phyloP scores from a whole-genome alignment of 169 alveolate genomes.

The Plasmodium ovale region DNA sequence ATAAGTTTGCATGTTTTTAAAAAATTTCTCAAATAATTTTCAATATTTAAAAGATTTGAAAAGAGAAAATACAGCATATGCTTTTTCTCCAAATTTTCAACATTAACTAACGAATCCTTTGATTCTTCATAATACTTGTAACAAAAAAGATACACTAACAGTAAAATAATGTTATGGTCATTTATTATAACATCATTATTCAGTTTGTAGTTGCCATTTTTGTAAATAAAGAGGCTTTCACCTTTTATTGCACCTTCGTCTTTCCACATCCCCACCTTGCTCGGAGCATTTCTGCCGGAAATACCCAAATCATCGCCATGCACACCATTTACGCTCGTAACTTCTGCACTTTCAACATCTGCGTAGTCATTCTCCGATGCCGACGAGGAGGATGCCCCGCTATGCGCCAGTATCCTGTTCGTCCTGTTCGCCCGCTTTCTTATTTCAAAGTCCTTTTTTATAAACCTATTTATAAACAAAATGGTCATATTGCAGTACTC shows the following conservation, averaged over 20 bases:
- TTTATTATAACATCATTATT: slow-evolving; percentile 72
- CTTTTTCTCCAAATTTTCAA: slow-evolving; percentile 62
- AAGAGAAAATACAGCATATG: slow-evolving; percentile 38
- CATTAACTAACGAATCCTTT: slow-evolving; percentile 13
- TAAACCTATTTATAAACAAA: slow-evolving; percentile 62
- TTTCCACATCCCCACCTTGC: too few relatives aligned
- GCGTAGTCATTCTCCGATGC: slow-evolving; percentile 20
- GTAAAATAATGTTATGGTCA: slow-evolving; percentile 48
- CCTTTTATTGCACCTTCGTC: too few relatives aligned
- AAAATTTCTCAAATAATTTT: slow-evolving; percentile 44
- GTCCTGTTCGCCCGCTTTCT: slow-evolving; percentile 24
- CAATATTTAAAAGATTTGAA: slow-evolving; percentile 22
- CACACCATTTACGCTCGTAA: too few relatives aligned
- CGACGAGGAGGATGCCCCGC: background rate
- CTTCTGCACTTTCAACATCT: background rate
- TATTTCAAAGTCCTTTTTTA: slow-evolving; percentile 72
- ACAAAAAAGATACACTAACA: slow-evolving; percentile 46
- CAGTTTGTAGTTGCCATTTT: slow-evolving; percentile 42
- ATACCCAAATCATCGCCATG: too few relatives aligned
- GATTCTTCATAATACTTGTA: slow-evolving; percentile 64
- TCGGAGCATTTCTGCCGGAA: too few relatives aligned
- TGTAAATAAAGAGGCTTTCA: slow-evolving; percentile 30
- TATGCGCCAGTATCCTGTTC: slow-evolving; percentile 43
- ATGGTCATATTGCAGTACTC: slow-evolving; percentile 63
- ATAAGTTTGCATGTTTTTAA: slow-evolving; percentile 27